These are phyloP conservation scores for Inga leiocalycina DNA, from an alignment of 306 rosid species.

Conservation along the genomic window DNA sequence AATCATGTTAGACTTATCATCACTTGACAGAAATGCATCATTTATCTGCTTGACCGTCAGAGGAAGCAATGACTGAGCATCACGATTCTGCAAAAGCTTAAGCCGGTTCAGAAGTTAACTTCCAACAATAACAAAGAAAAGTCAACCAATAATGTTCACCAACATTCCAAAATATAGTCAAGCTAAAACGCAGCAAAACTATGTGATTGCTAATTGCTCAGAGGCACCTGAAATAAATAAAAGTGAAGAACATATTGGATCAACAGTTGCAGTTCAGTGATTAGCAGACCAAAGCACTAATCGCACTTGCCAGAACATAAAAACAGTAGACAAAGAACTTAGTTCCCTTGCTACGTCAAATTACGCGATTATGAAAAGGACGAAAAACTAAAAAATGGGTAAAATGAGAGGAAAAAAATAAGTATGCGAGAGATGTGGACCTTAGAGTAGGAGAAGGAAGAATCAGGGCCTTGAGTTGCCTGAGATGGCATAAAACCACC, in stretches of 20 bases:
- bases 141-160: background rate
- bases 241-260: too few species aligned
- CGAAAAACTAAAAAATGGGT: background rate
- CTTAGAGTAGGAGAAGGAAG: slow-evolving; percentile 54
- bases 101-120: background rate
- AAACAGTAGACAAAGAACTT: background rate
- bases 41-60: slow-evolving; percentile 81
- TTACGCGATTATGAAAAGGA: background rate
- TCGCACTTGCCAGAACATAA: slow-evolving; percentile 1
- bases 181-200: background rate
- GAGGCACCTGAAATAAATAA: background rate
- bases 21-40: slow-evolving; percentile 59
- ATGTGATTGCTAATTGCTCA: background rate
- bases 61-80: slow-evolving; percentile 72
- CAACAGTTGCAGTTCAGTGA: background rate
- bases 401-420: background rate
- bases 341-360: background rate
- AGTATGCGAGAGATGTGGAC: slow-evolving; percentile 32
- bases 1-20: slow-evolving; percentile 60
- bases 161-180: background rate
- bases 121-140: background rate
- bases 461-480: slow-evolving; percentile 57
- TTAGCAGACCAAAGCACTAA: slow-evolving; percentile 12
- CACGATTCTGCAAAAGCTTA: slow-evolving; percentile 64
- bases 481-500: slow-evolving; percentile 88